Base-by-base conservation (phyloP, 1,284 basidiomycete species). In the Fomitopsis pinicola region DNA sequence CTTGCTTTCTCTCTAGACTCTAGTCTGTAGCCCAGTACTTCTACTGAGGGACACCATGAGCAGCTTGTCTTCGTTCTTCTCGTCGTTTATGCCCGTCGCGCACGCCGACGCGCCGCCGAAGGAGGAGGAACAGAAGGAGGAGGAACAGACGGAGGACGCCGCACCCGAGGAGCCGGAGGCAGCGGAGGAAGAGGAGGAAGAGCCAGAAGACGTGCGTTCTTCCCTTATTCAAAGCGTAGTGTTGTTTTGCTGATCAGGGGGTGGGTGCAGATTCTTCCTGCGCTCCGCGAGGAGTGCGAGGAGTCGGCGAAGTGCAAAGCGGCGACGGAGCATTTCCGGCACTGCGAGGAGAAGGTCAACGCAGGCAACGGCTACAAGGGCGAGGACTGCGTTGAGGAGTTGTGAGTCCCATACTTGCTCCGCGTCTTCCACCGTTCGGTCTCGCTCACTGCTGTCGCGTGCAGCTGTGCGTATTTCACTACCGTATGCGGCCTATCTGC, bases 331-430 rank as follows among this genome's bases (percentile, higher is more conserved):
- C 95, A 97, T 79, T 97, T 97, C 77, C 84, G 90, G 66, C 91
- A 95, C 72, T 97, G 95, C 77, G 84, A 91, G 71, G 91, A 96
- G 76, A 94, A 94, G 77, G 87, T 96, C 57, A 78, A 87, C 63
- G 81, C 78, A 36, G 94, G 94, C 45, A 74, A 95, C 71, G 93
- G 92, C 54, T 93, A 85, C 83, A 87, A 92, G 73, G 85, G 85
- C 65, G 94, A 96, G 81, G 92, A 94, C 73, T 96, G 94, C 73
- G 91, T 95, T 57, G 94, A 95, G 78, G 94, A 96, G 82, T 76
- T 92, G 88, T 91, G 69, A 72, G 80, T 76, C 62, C 78, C 80
- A 30, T 56, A 60, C 45, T 42, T 62, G 44, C 57, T 28, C 66
- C 22, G 57, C 48, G 19, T 53, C 35, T 33, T 56, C 19, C 14